Evolutionary conservation across 1,284 basidiomycete species (phyloP), one percentile per base, ranked within the genome.

Genomic region (Ganoderma resinaceum): DNA sequence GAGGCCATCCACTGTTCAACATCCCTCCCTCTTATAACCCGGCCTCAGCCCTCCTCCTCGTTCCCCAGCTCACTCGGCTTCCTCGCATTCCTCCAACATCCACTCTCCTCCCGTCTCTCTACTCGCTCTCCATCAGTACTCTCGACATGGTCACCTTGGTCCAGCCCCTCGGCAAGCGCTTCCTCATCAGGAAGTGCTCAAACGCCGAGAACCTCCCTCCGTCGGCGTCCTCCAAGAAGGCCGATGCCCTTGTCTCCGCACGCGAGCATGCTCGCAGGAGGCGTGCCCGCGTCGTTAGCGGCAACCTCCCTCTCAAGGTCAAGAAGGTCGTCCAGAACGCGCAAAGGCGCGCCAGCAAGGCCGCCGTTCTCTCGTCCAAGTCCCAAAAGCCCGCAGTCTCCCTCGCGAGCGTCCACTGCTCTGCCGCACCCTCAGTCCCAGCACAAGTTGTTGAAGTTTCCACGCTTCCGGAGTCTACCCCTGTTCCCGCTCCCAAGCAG

Each of bases 181-280:
- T 72, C 70, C 65, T 71, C 68, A 68, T 70, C 67, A 69, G 70
- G 72, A 72, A 72, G 69, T 61, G 64, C 58, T 73, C 75, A 23
- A 74, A 74, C 68, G 60, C 66, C 29, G 73, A 76, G 72, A 73
- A 74, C 69, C 18, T 65, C 65, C 66, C 71, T 3, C 70, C 69
- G 11, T 29, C 68, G 18, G 40, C 61, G n/a, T 70, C 65, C 66
- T 40, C 63, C 31, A 67, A 66, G 67, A 72, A 69, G 67, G 62
- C 68, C 26, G 61, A 66, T 23, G 69, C 75, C 12, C 70, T 73
- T 55, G 70, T 75, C 35, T 71, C 72, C 20, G 70, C 67, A 58
- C 70, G 70, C 57, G 71, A 70, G 60, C 68, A 63, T 62, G 67
- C 67, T 20, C 68, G 72, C 33, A 62, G 69, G 62, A 69, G 72